phyloP scores from a whole-genome alignment of 176 grass and related monocot species.

The Avena insularis region DNA sequence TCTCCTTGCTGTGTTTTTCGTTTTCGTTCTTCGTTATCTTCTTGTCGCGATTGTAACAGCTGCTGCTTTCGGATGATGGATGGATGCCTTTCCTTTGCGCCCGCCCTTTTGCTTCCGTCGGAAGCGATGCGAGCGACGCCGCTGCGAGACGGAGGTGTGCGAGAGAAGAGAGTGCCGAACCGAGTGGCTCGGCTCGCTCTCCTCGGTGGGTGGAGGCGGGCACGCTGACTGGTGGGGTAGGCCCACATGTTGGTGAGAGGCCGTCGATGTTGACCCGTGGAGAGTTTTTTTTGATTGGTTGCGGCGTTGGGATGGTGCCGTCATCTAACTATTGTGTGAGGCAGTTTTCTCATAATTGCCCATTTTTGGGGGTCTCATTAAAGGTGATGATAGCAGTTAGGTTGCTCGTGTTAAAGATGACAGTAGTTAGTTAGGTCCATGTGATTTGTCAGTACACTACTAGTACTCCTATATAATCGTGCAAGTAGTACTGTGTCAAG shows the following conservation, averaged over 20 bases:
- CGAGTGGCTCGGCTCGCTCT: slow-evolving; percentile 15
- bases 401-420: neutral
- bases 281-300: slow-evolving; percentile 19
- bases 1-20: too few species aligned
- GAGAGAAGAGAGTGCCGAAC: slow-evolving; percentile 18
- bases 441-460: neutral
- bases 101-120: slow-evolving; percentile 69
- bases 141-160: neutral
- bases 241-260: neutral
- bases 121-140: slow-evolving; percentile 60
- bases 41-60: too few species aligned
- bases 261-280: slow-evolving; percentile 29
- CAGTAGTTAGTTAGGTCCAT: neutral
- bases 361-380: neutral
- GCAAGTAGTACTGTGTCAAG: neutral
- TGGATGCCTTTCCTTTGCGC: slow-evolving; percentile 28
- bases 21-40: too few species aligned
- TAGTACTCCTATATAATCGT: too few species aligned
- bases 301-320: neutral
- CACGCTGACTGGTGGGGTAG: slow-evolving; percentile 32
- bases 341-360: neutral
- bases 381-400: neutral
- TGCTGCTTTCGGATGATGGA: slow-evolving; percentile 32
- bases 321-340: slow-evolving; percentile 20
- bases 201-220: neutral